A percentile compares a stretch with the other conserved stretches of the same genome.
Evolutionary conservation across 306 rosid species (phyloP).

Genomic region (Morella rubra): DNA sequence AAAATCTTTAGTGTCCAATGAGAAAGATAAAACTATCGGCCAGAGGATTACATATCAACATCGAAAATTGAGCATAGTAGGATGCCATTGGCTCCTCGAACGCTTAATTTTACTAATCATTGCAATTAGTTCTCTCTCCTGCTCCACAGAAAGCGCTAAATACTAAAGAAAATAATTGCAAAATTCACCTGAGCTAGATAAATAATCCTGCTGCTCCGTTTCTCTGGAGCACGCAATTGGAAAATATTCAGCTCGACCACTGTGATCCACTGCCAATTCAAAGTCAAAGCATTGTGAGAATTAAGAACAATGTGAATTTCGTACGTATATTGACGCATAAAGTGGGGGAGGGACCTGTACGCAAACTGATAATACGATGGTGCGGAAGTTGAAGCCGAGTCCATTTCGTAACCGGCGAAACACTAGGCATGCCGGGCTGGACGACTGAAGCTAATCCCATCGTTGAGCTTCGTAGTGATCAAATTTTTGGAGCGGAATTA

Average conservation of each 20-base stretch:
- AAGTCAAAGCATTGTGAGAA: constrained; percentile 12
- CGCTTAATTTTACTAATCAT: neutral
- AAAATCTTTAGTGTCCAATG: no score
- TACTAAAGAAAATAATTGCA: neutral
- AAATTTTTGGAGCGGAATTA: neutral
- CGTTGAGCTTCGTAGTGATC: neutral
- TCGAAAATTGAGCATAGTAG: neutral
- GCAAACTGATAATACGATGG: constrained; percentile 33
- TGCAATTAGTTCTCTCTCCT: neutral
- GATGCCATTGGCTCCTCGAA: neutral
- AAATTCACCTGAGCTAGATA: constrained; percentile 52
- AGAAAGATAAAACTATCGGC: no score
- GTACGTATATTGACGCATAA: neutral
- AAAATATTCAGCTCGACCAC: constrained; percentile 34
- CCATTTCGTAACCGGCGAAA: constrained; percentile 40
- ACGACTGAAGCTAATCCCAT: constrained; percentile 73
- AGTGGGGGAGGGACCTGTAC: constrained; percentile 41
- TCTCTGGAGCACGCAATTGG: constrained; percentile 49
- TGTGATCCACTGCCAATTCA: constrained; percentile 39
- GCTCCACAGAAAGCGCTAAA: neutral
- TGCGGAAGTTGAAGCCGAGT: constrained; percentile 21
- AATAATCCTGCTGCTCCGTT: constrained; percentile 43
- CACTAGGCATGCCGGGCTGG: constrained; percentile 30
- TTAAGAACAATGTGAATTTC: neutral
- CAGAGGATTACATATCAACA: neutral